Percentiles rank a stretch among this genome's conserved stretches.
Conservation (phyloP, 1,284 basidiomycete species). For the Pseudozyma pruni region DNA sequence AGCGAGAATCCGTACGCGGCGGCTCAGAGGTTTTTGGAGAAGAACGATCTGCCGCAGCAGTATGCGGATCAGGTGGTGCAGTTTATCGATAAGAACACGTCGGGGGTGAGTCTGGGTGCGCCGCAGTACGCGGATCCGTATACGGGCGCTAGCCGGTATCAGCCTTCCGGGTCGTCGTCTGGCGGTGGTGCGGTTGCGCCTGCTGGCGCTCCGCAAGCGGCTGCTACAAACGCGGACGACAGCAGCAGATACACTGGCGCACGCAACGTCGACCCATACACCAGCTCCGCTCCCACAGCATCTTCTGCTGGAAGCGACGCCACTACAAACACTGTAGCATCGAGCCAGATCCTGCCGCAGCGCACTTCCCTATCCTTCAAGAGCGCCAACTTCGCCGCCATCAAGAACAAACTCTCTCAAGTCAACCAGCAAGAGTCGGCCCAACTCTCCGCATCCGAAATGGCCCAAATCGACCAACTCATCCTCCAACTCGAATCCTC, state of each 20-base stretch:
- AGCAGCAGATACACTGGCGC: conserved; percentile 69
- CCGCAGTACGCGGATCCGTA: conserved; percentile 86
- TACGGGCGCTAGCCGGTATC: conserved; percentile 81
- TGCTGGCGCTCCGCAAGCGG: conserved; percentile 62
- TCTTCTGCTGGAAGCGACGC: conserved; percentile 13
- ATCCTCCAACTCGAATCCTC: conserved; percentile 74
- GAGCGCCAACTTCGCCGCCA: conserved; percentile 86
- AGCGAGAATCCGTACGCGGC: conserved; percentile 88
- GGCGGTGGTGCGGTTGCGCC: conserved; percentile 37
- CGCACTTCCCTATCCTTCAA: conserved; percentile 76
- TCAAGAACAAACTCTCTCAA: conserved; percentile 83
- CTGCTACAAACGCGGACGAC: conserved; percentile 63
- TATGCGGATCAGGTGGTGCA: conserved; percentile 91
- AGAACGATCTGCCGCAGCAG: conserved; percentile 82
- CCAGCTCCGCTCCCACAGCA: conserved; percentile 48
- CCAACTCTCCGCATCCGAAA: conserved; percentile 76
- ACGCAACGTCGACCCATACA: conserved; percentile 54
- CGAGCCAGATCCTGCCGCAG: conserved; percentile 58
- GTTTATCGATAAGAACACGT: conserved; percentile 93
- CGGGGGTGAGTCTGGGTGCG: conserved; percentile 74
- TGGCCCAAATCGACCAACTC: conserved; percentile 74
- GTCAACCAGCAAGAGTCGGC: conserved; percentile 78
- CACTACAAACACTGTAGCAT: conserved; percentile 46
- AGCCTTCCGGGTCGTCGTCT: conserved; percentile 64
- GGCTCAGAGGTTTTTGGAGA: conserved; percentile 86